Evolutionary conservation across 306 rosid genomes (phyloP).

Genomic region (Lathyrus aphaca): DNA sequence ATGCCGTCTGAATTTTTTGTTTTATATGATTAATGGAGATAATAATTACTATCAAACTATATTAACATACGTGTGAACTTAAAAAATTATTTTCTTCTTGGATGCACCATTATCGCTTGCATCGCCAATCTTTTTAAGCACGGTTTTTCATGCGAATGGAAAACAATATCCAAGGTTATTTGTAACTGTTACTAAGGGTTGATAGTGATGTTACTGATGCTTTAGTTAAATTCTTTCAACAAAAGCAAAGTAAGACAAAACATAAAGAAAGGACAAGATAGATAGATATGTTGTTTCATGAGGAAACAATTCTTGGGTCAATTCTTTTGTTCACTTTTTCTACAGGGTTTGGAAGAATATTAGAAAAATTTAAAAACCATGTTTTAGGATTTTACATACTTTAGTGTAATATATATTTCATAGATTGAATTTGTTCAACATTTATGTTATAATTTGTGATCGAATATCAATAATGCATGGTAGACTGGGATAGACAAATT

Average conservation of each 20-base stretch:
- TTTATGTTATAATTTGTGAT: too few relatives aligned
- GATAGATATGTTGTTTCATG: background rate
- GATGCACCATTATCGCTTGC: background rate
- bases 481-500: too few relatives aligned
- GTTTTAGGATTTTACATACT: too few relatives aligned
- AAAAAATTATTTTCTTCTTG: slow-evolving; percentile 10
- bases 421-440: too few relatives aligned
- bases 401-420: too few relatives aligned
- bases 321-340: slow-evolving; percentile 33
- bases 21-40: slow-evolving; percentile 33
- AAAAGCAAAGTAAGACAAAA: slow-evolving; percentile 15
- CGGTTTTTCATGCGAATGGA: background rate
- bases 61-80: slow-evolving; percentile 44
- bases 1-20: slow-evolving; percentile 13
- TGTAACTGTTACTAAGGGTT: slow-evolving; percentile 32
- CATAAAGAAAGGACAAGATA: background rate
- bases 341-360: slow-evolving; percentile 18
- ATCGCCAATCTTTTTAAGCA: slow-evolving; percentile 6
- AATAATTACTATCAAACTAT: background rate
- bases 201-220: slow-evolving; percentile 37
- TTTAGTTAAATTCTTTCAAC: slow-evolving; percentile 32
- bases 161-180: too few relatives aligned
- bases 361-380: background rate
- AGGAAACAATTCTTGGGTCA: slow-evolving; percentile 40
- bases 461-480: too few relatives aligned